Percentiles rank a stretch among this genome's conserved stretches.
These are phyloP conservation scores for Ustilago hordei DNA, from an alignment of 1,284 basidiomycete genomes.

Conservation along the genomic window DNA sequence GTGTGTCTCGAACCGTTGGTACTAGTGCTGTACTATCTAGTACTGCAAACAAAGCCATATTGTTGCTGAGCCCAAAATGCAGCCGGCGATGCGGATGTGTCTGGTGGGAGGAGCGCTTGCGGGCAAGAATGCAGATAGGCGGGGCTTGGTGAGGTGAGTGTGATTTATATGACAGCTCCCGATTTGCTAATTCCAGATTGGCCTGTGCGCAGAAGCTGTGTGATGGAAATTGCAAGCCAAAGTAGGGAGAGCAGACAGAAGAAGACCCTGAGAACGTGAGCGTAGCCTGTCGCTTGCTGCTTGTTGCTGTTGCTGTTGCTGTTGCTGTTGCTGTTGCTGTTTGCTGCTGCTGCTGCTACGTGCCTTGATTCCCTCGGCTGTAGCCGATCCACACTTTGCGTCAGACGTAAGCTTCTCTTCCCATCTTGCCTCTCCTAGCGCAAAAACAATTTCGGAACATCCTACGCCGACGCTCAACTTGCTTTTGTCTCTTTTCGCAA, in stretches of 20 bases:
- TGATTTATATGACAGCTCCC: too few species aligned
- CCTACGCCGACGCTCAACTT: constrained; percentile 3
- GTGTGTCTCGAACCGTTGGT: too few species aligned
- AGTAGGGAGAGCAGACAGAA: neutral
- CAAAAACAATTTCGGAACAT: neutral
- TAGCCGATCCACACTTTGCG: neutral
- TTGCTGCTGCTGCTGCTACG: neutral
- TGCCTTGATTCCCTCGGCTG: neutral
- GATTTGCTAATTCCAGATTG: too few species aligned
- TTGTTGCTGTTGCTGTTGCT: too few species aligned
- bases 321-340: too few species aligned
- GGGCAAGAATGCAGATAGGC: neutral
- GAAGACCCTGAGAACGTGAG: neutral
- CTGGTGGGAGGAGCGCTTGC: neutral
- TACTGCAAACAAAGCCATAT: neutral
- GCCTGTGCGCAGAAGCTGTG: too few species aligned
- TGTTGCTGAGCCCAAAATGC: neutral
- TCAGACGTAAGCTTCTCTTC: neutral
- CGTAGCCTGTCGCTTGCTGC: too few species aligned
- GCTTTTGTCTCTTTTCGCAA: neutral
- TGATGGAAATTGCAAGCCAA: too few species aligned
- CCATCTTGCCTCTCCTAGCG: too few species aligned
- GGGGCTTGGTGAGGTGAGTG: neutral
- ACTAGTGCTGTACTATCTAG: neutral
- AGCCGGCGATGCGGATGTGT: neutral